Conservation (phyloP, 129 eudicot species). For the Arctium minus region DNA sequence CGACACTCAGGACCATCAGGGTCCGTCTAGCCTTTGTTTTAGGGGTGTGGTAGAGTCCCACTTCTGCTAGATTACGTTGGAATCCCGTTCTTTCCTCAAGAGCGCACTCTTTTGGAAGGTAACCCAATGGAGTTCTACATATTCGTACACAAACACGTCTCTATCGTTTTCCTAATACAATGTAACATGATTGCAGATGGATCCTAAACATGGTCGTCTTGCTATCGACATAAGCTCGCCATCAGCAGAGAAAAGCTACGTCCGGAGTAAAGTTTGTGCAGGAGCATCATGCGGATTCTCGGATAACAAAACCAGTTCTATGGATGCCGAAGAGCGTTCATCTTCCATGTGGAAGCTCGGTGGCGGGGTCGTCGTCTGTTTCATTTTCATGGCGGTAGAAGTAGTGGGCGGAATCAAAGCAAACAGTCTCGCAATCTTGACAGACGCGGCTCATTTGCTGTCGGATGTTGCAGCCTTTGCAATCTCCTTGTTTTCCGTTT, state of each 20-base stretch:
- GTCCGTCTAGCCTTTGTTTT: too few relatives aligned
- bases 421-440: conserved; percentile 51
- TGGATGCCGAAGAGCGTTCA: conserved; percentile 45
- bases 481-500: conserved; percentile 47
- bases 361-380: conserved; percentile 35
- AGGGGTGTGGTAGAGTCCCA: too few relatives aligned
- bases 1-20: too few relatives aligned
- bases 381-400: conserved; percentile 46
- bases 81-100: too few relatives aligned
- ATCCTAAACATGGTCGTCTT: neutral
- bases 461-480: conserved; percentile 61
- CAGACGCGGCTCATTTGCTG: conserved; percentile 57
- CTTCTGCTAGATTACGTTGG: too few relatives aligned
- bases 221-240: conserved; percentile 6
- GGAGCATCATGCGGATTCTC: conserved; percentile 51
- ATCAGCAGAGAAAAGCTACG: conserved; percentile 6
- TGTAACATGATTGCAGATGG: conserved; percentile 12
- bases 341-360: conserved; percentile 40
- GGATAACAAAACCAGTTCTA: conserved; percentile 20
- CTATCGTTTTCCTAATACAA: neutral
- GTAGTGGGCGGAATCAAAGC: conserved; percentile 54
- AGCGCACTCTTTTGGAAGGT: too few relatives aligned
- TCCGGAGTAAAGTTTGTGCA: conserved; percentile 35
- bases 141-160: too few relatives aligned
- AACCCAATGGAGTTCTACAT: too few relatives aligned